Conservation (phyloP, 2,329 filamentous ascomycete genomes). For the Coniochaeta hoffmannii region DNA sequence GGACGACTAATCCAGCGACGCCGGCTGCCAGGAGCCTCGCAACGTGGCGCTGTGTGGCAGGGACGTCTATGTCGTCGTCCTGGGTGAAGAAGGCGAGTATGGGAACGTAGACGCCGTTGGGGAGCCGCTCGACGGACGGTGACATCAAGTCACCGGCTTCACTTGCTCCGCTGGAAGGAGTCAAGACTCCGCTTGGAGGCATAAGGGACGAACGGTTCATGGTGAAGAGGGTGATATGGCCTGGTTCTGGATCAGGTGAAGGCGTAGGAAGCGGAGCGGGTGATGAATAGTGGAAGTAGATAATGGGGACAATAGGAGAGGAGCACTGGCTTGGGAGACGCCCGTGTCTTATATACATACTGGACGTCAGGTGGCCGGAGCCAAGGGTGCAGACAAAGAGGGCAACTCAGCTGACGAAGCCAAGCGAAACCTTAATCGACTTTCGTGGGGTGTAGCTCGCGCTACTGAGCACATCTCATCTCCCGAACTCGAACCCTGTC, state of each 20-base stretch:
- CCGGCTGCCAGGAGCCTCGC: slow-evolving; percentile 52
- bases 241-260: background rate
- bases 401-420: background rate
- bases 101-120: slow-evolving; percentile 42
- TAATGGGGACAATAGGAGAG: background rate
- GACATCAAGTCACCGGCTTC: background rate
- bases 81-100: slow-evolving; percentile 49
- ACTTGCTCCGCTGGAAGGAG: background rate
- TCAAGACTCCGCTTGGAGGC: background rate
- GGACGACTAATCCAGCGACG: slow-evolving; percentile 53
- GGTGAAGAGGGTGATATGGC: background rate
- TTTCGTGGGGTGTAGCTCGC: slow-evolving; percentile 2
- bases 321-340: background rate
- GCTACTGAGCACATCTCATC: slow-evolving; percentile 1
- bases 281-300: background rate
- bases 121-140: slow-evolving; percentile 6
- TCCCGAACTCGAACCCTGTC: background rate
- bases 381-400: background rate
- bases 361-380: background rate
- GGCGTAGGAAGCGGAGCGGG: background rate
- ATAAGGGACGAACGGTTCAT: background rate
- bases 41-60: slow-evolving; percentile 39
- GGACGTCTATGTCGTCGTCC: slow-evolving; percentile 44
- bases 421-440: background rate
- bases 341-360: background rate